Percentiles rank a stretch among this genome's conserved stretches.
Evolutionary conservation across 2,329 filamentous ascomycete species (phyloP).

Genomic region (Drechslerella coelobrocha): DNA sequence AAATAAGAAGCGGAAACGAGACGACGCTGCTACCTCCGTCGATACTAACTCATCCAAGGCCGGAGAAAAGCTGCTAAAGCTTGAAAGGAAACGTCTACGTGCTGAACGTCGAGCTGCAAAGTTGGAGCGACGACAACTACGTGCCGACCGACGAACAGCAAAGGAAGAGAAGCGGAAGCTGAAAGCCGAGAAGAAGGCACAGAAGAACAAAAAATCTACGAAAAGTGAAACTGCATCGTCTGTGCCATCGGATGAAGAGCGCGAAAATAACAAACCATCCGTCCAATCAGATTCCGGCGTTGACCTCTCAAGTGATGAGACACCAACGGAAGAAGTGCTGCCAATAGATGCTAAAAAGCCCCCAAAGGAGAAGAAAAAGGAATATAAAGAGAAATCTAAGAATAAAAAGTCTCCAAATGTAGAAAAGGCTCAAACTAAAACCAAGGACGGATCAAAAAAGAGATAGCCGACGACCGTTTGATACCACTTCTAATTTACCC

Average conservation of each 20-base stretch:
- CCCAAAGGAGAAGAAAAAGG: constrained; percentile 9
- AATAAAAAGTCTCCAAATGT: too few relatives aligned
- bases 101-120: constrained; percentile 31
- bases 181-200: constrained; percentile 24
- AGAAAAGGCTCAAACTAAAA: constrained; percentile 13
- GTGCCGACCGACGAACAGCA: constrained; percentile 19
- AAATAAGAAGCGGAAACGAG: constrained; percentile 35
- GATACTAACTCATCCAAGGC: constrained; percentile 5
- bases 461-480: constrained; percentile 10
- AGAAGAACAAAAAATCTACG: constrained; percentile 6
- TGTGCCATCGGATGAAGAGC: background rate
- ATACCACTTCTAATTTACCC: too few relatives aligned
- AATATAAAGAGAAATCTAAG: background rate
- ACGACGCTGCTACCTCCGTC: background rate
- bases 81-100: constrained; percentile 31
- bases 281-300: constrained; percentile 43
- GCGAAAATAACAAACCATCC: background rate
- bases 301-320: constrained; percentile 41
- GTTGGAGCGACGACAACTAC: constrained; percentile 24
- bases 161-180: constrained; percentile 25
- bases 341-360: background rate
- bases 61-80: constrained; percentile 25
- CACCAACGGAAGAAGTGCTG: constrained; percentile 13
- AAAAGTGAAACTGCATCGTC: background rate
- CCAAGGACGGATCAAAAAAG: constrained; percentile 21